Evolutionary conservation across 148 eudicot species (phyloP).

Genomic region (Vaccinium macrocarpon): DNA sequence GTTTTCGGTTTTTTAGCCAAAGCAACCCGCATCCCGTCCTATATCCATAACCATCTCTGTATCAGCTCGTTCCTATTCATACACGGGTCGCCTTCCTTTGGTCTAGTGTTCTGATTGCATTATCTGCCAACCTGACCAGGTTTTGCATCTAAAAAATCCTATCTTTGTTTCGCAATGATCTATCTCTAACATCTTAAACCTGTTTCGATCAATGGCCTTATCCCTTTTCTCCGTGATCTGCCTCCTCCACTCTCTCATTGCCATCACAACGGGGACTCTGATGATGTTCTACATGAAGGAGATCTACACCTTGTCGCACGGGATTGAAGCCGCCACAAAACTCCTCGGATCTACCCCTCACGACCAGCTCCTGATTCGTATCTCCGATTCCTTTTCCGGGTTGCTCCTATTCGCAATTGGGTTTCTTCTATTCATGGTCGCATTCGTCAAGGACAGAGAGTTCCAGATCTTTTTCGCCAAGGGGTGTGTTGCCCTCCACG

Average conservation of each 20-base stretch:
- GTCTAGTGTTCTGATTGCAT: not conserved
- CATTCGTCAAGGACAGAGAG: conserved; percentile 17
- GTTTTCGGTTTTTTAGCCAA: no score
- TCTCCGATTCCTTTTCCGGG: conserved; percentile 23
- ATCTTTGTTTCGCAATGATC: not conserved
- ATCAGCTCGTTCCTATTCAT: not conserved
- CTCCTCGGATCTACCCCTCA: conserved; percentile 11
- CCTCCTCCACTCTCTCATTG: conserved; percentile 18
- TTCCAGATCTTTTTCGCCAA: conserved; percentile 17
- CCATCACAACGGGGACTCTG: conserved; percentile 9
- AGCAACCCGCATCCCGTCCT: no score
- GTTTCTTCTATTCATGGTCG: conserved; percentile 15
- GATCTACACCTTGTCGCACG: conserved; percentile 19
- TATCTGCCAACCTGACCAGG: not conserved
- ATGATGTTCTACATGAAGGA: conserved; percentile 23
- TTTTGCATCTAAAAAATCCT: not conserved
- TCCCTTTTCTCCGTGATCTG: conserved; percentile 23
- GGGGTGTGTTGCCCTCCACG: conserved; percentile 15
- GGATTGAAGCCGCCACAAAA: conserved; percentile 9
- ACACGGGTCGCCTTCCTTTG: not conserved
- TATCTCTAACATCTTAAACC: not conserved
- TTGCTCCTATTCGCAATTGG: conserved; percentile 17
- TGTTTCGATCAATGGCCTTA: not conserved
- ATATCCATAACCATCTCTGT: not conserved
- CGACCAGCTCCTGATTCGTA: conserved; percentile 17